Evolutionary conservation across 768 basidiomycete species (phyloP).

Genomic region (Boletus reticulatus): DNA sequence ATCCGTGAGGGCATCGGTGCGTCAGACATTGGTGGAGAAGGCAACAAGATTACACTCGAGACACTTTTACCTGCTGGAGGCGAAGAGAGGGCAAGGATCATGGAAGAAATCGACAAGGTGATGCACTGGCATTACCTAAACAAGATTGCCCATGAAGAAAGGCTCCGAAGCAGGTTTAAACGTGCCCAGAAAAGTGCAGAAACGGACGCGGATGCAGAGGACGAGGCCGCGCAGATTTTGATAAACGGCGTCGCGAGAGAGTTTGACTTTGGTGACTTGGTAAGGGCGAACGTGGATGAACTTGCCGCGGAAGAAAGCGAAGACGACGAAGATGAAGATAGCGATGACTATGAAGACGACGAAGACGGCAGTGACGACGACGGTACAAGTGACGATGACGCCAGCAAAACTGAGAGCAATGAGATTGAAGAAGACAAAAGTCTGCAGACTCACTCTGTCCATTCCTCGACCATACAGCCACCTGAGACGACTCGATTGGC

Average conservation of each 20-base stretch:
- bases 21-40: conserved; percentile 3
- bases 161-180: conserved; percentile 82
- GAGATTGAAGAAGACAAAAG: conserved; percentile 12
- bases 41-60: conserved; percentile 67
- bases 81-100: conserved; percentile 68
- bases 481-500: conserved; percentile 3
- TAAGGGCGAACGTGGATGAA: conserved; percentile 77
- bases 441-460: background rate
- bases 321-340: conserved; percentile 42
- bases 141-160: conserved; percentile 91
- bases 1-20: conserved; percentile 85
- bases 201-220: conserved; percentile 60
- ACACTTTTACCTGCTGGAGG: conserved; percentile 84
- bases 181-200: conserved; percentile 45
- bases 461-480: background rate
- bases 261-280: conserved; percentile 77
- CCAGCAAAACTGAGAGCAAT: conserved; percentile 35
- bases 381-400: conserved; percentile 36
- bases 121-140: conserved; percentile 92
- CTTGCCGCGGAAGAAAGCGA: conserved; percentile 71
- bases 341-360: conserved; percentile 34
- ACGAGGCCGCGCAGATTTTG: conserved; percentile 78
- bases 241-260: conserved; percentile 81
- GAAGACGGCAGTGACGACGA: conserved; percentile 39
- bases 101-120: conserved; percentile 86